Conservation (phyloP, 495 filamentous ascomycete species). For the Physcia stellaris region DNA sequence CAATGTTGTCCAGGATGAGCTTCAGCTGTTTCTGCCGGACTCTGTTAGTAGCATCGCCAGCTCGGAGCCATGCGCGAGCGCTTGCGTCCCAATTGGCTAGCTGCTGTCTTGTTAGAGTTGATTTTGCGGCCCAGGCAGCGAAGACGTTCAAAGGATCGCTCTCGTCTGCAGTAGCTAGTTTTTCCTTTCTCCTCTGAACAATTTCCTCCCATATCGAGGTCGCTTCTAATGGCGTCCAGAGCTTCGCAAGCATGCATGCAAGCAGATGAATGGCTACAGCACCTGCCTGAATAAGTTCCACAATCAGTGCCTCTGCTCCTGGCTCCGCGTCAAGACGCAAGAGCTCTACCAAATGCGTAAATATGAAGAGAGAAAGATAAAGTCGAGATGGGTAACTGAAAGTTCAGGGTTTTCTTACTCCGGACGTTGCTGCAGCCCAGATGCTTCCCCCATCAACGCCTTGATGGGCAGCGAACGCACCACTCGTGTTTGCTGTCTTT, state of each 20-base stretch:
- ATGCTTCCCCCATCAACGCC: slow-evolving; percentile 20
- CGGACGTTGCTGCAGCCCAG: slow-evolving; percentile 27
- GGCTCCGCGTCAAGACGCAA: too few species aligned
- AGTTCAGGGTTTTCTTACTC: too few species aligned
- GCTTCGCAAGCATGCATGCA: slow-evolving; percentile 24
- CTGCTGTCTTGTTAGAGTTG: slow-evolving; percentile 14
- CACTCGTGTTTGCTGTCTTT: slow-evolving; percentile 2
- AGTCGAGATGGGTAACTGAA: too few species aligned
- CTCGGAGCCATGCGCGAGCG: slow-evolving; percentile 22
- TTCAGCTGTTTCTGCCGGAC: slow-evolving; percentile 14
- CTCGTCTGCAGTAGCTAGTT: too few species aligned
- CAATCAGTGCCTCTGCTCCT: too few species aligned
- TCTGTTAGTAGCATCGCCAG: slow-evolving; percentile 16
- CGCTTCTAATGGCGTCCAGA: slow-evolving; percentile 17
- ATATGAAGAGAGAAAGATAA: too few species aligned
- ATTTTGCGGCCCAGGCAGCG: slow-evolving; percentile 7
- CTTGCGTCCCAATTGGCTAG: slow-evolving; percentile 25
- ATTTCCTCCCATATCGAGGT: slow-evolving; percentile 18
- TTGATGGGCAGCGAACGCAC: slow-evolving; percentile 14
- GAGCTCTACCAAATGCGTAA: too few species aligned
- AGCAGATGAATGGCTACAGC: slow-evolving; percentile 22
- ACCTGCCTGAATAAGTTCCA: too few species aligned
- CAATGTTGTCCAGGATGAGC: slow-evolving; percentile 8
- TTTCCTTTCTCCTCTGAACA: slow-evolving; percentile 1
- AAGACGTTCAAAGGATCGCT: slow-evolving; percentile 2